phyloP scores from a whole-genome alignment of 768 basidiomycete genomes.

The Inosperma sp. region DNA sequence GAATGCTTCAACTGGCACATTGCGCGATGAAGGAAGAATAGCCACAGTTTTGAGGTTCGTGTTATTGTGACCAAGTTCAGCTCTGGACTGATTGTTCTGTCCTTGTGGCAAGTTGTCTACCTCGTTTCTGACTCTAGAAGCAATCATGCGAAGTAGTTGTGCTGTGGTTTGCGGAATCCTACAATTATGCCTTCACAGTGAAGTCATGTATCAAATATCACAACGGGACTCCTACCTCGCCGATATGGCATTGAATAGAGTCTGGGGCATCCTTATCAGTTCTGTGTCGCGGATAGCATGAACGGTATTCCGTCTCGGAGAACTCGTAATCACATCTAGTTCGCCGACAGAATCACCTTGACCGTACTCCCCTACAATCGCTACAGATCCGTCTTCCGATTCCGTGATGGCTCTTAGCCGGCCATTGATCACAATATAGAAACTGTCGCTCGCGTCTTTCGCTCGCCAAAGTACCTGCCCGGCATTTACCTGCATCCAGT shows the following conservation, averaged over 20 bases:
- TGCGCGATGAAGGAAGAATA: conserved; percentile 80
- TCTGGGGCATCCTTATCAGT: conserved; percentile 93
- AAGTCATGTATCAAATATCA: conserved; percentile 1
- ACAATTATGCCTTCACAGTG: neutral
- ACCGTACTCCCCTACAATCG: conserved; percentile 89
- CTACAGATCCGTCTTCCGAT: conserved; percentile 67
- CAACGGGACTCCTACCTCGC: conserved; percentile 46
- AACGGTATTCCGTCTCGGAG: conserved; percentile 79
- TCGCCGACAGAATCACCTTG: conserved; percentile 98
- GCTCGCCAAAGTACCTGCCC: conserved; percentile 95
- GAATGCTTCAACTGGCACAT: conserved; percentile 86
- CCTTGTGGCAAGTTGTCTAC: conserved; percentile 52
- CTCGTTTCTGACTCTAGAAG: conserved; percentile 83
- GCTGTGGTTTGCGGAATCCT: conserved; percentile 85
- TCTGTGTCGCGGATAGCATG: conserved; percentile 99
- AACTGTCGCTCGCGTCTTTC: conserved; percentile 87
- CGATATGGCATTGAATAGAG: conserved; percentile 96
- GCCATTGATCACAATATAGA: conserved; percentile 98
- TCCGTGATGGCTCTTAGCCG: conserved; percentile 88
- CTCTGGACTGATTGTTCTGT: conserved; percentile 46
- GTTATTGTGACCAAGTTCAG: conserved; percentile 73
- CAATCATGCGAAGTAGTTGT: conserved; percentile 82
- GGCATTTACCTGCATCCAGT: conserved; percentile 97
- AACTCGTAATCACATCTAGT: conserved; percentile 93
- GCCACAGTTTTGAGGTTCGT: conserved; percentile 91